These are phyloP conservation scores for Podaxis sp. DNA, from an alignment of 768 basidiomycete species.

Conservation along the genomic window DNA sequence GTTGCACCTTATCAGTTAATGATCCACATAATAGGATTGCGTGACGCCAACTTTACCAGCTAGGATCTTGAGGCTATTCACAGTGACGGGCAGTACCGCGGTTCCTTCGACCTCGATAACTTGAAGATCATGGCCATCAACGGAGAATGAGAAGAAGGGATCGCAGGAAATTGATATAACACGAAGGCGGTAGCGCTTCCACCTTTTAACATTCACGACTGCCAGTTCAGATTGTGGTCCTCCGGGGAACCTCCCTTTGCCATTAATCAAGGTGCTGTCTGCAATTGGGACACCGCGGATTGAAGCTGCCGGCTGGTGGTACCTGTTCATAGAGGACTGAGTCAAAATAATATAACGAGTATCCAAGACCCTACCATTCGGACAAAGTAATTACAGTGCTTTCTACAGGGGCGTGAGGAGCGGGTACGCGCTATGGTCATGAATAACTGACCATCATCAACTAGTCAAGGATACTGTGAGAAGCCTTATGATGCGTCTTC, in stretches of 20 bases:
- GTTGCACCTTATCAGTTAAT: slow-evolving; percentile 31
- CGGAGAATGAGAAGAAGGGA: slow-evolving; percentile 35
- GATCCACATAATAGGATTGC: slow-evolving; percentile 25
- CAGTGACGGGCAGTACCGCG: slow-evolving; percentile 24
- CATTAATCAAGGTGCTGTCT: slow-evolving; percentile 44
- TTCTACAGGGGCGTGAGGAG: slow-evolving; percentile 20
- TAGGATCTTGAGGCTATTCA: slow-evolving; percentile 40
- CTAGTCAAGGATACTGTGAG: not conserved
- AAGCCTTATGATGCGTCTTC: not conserved
- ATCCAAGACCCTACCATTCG: slow-evolving; percentile 29
- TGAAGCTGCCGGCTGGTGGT: slow-evolving; percentile 20
- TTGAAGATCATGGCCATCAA: slow-evolving; percentile 34
- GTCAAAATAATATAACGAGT: not conserved
- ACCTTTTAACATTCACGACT: slow-evolving; percentile 35
- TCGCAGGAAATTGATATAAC: slow-evolving; percentile 46
- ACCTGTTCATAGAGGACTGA: slow-evolving; percentile 20
- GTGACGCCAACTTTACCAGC: slow-evolving; percentile 38
- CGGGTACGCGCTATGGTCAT: not conserved
- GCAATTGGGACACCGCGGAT: slow-evolving; percentile 14
- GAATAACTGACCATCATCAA: slow-evolving; percentile 16
- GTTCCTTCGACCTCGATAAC: slow-evolving; percentile 42
- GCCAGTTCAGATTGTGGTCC: slow-evolving; percentile 33
- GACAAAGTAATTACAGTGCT: slow-evolving; percentile 43
- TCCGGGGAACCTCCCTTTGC: slow-evolving; percentile 36
- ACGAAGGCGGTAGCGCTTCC: slow-evolving; percentile 50